Evolutionary conservation across 176 grass and related monocot species (phyloP).

Genomic region (Olyra latifolia): DNA sequence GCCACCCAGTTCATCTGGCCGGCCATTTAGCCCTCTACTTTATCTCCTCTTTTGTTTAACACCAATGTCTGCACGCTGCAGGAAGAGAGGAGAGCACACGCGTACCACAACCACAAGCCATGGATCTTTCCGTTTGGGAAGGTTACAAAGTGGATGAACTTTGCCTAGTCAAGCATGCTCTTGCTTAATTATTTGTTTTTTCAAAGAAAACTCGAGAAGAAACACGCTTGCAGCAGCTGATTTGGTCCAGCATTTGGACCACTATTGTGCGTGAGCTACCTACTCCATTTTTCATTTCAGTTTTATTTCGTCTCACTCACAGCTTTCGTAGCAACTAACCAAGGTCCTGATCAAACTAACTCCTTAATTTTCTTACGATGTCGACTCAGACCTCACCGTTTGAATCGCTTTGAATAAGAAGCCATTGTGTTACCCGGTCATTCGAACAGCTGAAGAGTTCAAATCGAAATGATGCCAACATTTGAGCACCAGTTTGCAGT

Average conservation of each 20-base stretch:
- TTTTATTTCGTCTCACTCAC: conserved; percentile 1
- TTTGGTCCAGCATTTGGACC: conserved; percentile 31
- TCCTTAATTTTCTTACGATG: not conserved
- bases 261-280: conserved; percentile 13
- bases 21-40: conserved; percentile 13
- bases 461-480: not conserved
- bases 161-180: conserved; percentile 12
- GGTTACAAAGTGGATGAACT: conserved; percentile 1
- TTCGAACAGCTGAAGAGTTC: conserved; percentile 29
- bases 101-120: not conserved
- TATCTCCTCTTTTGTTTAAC: not conserved
- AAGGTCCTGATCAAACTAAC: not conserved
- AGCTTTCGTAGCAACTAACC: conserved; percentile 1
- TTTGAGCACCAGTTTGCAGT: conserved; percentile 33
- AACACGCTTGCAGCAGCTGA: conserved; percentile 23
- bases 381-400: not conserved
- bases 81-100: not conserved
- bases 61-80: not conserved
- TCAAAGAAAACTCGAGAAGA: not conserved
- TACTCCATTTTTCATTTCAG: not conserved
- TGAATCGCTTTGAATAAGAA: conserved; percentile 12
- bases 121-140: conserved; percentile 26
- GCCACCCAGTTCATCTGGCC: not conserved
- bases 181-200: not conserved
- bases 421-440: conserved; percentile 32